Evolutionary conservation across 768 basidiomycete genomes (phyloP).

Genomic region (Chalciporus sphaerocephalus): DNA sequence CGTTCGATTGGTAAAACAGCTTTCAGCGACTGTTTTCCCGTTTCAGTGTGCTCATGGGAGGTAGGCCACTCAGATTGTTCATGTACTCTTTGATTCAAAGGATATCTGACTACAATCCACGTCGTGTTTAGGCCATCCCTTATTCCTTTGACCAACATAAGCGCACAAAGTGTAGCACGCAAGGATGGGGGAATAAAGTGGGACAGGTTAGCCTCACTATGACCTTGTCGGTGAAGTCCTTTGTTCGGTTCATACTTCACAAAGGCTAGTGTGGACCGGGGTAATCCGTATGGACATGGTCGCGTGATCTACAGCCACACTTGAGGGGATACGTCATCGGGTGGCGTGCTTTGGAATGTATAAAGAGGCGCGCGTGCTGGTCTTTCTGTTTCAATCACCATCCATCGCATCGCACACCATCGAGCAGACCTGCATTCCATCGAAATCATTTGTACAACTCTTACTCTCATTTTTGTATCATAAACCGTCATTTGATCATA

Average conservation of each 20-base stretch:
- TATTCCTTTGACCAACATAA: constrained; percentile 42
- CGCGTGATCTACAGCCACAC: constrained; percentile 28
- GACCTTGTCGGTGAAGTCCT: no score
- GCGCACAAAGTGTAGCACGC: constrained; percentile 9
- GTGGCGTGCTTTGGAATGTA: constrained; percentile 17
- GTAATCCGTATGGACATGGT: constrained; percentile 9
- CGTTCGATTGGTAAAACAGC: constrained; percentile 56
- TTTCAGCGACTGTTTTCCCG: constrained; percentile 74
- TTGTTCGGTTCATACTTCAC: no score
- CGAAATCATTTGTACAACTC: neutral
- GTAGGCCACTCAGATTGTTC: constrained; percentile 31
- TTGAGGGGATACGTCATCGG: constrained; percentile 18
- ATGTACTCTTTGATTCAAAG: neutral
- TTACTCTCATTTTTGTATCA: constrained; percentile 10
- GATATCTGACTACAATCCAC: neutral
- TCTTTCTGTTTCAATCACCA: neutral
- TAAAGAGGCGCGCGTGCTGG: constrained; percentile 21
- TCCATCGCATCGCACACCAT: constrained; percentile 6
- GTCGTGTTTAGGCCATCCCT: constrained; percentile 45
- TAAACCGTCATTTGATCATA: constrained; percentile 12
- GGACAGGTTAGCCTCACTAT: constrained; percentile 20
- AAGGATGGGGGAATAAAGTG: constrained; percentile 20
- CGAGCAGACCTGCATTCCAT: neutral
- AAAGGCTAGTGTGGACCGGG: no score
- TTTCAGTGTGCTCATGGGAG: constrained; percentile 97